Conservation (phyloP, 257 asterid species). For the Penstemon davidsonii region DNA sequence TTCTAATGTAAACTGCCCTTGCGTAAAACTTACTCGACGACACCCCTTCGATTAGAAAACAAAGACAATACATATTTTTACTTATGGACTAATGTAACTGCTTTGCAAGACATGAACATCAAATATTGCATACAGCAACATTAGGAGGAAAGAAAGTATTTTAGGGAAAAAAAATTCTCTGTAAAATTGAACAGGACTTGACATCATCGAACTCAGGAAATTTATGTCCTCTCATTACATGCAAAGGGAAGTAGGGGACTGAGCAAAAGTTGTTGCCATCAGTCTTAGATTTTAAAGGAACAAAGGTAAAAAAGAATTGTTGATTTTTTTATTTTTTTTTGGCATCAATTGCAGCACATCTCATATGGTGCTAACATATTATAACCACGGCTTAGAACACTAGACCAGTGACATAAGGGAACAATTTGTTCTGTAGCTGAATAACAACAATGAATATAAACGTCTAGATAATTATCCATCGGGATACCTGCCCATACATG, state of each 20-base stretch:
- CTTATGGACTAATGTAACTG: background rate
- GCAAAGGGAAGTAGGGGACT: background rate
- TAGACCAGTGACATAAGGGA: background rate
- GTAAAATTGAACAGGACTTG: constrained; percentile 4
- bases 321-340: no score
- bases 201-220: background rate
- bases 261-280: background rate
- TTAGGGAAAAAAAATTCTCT: background rate
- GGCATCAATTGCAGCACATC: background rate
- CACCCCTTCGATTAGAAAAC: constrained; percentile 8
- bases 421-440: background rate
- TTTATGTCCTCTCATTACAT: background rate
- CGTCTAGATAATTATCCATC: constrained; percentile 9
- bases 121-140: background rate
- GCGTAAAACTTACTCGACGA: constrained; percentile 2
- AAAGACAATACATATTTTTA: background rate
- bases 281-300: background rate
- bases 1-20: constrained; percentile 8
- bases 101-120: background rate
- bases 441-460: background rate
- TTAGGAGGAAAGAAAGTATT: background rate
- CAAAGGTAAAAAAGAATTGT: background rate
- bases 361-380: background rate
- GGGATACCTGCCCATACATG: constrained; percentile 2
- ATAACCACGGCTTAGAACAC: background rate